phyloP scores from a whole-genome alignment of 495 filamentous ascomycete genomes.

The Filosporella fistucella region DNA sequence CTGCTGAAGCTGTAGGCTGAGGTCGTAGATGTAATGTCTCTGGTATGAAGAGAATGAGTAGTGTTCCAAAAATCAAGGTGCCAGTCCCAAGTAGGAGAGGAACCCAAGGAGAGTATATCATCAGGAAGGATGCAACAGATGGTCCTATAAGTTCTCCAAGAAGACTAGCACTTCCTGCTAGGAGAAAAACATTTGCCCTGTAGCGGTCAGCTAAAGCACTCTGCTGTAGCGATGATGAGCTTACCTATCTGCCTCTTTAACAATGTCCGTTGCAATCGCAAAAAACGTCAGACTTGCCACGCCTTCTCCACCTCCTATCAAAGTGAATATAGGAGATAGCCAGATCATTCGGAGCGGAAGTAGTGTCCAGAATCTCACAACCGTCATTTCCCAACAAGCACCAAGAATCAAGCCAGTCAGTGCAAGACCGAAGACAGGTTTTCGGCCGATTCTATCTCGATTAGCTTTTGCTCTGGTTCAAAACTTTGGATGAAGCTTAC shows the following conservation, averaged over 20 bases:
- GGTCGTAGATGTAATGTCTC: slow-evolving; percentile 36
- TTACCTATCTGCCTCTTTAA: slow-evolving; percentile 48
- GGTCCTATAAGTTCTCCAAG: slow-evolving; percentile 46
- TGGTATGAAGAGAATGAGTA: slow-evolving; percentile 34
- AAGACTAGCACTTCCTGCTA: slow-evolving; percentile 41
- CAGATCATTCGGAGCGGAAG: slow-evolving; percentile 47
- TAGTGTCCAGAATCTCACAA: slow-evolving; percentile 11
- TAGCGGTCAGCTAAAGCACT: slow-evolving; percentile 4
- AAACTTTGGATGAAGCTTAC: slow-evolving; percentile 21
- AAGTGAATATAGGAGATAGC: slow-evolving; percentile 45
- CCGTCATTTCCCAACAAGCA: slow-evolving; percentile 5
- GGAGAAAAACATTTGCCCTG: slow-evolving; percentile 49
- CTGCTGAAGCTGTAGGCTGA: not conserved
- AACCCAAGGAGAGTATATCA: slow-evolving; percentile 53
- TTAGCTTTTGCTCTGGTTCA: not conserved
- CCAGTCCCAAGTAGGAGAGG: slow-evolving; percentile 38
- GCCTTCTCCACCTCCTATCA: slow-evolving; percentile 51
- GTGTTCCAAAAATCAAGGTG: slow-evolving; percentile 26
- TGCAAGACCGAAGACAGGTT: slow-evolving; percentile 11
- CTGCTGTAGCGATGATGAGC: not conserved
- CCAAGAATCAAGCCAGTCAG: slow-evolving; percentile 10
- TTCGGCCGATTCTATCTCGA: slow-evolving; percentile 16
- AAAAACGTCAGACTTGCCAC: slow-evolving; percentile 46
- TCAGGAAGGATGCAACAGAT: slow-evolving; percentile 49
- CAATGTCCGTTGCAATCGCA: slow-evolving; percentile 55